Percentiles rank a stretch among this genome's conserved stretches.
Conservation (phyloP, 345 rosid species). For the Hypericum perforatum region DNA sequence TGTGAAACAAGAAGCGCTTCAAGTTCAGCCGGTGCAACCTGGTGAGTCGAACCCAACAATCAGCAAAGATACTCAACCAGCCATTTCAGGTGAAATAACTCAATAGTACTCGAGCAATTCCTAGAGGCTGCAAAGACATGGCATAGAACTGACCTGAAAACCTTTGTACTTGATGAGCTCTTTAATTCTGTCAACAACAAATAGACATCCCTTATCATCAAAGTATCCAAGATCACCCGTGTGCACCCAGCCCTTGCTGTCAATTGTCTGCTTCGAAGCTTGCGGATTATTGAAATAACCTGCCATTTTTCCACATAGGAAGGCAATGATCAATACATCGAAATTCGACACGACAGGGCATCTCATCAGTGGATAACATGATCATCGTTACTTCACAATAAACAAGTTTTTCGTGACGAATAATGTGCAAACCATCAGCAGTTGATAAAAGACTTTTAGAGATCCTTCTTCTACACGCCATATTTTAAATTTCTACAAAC, state of each 20-base stretch:
- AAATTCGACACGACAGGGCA: too few species aligned
- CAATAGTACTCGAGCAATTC: too few species aligned
- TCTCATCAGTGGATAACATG: too few species aligned
- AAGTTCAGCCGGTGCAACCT: constrained; percentile 99
- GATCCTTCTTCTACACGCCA: too few species aligned
- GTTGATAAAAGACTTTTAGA: too few species aligned
- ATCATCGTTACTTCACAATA: too few species aligned
- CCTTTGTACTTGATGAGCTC: constrained; percentile 93
- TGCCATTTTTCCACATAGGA: constrained; percentile 12
- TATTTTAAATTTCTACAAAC: too few species aligned
- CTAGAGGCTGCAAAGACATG: too few species aligned
- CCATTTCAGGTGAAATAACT: neutral
- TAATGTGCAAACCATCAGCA: too few species aligned
- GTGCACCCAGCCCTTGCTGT: constrained; percentile 74
- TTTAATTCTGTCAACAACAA: constrained; percentile 77
- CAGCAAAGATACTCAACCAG: neutral
- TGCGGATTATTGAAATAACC: constrained; percentile 71
- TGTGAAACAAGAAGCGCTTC: constrained; percentile 93
- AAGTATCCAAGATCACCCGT: constrained; percentile 91
- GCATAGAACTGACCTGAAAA: constrained; percentile 48
- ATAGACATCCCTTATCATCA: constrained; percentile 60
- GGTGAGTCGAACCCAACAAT: neutral
- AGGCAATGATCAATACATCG: too few species aligned
- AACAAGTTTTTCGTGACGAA: too few species aligned
- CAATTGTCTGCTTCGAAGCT: constrained; percentile 73